Base-by-base conservation (phyloP, 2,329 filamentous ascomycete species). In the Fusarium mangiferae region DNA sequence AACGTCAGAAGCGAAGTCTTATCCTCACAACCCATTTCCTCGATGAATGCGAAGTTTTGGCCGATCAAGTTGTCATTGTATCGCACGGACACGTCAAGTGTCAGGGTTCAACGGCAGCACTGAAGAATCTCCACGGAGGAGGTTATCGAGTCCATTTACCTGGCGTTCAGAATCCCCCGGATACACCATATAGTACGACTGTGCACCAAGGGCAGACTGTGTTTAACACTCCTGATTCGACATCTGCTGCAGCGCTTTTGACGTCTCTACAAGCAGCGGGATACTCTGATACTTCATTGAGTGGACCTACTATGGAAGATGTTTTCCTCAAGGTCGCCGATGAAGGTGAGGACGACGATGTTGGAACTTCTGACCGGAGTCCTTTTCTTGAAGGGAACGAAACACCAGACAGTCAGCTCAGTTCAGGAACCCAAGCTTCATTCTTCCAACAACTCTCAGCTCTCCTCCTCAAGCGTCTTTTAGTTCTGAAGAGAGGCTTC, bases 21-120 rank as follows among this genome's bases (percentile, higher is more conserved):
- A 88, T 97, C 39, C 82, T 97, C 54, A 97, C 94, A 0, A 97
- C 94, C 0, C 94, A 97, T 81, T 97, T 96, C 79, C 86, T 97
- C 6, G 94, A 97, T 77, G 94, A 97, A 81, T 94, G 94, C 3
- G 94, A 97, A 78, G 84, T 96, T 4, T 85, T 97, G 1, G 91
- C 93, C 0, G 94, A 97, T 78, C 91, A 94, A 68, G 42, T 70
- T 3, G 33, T 57, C 3, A 65, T 70, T 2, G 13, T 70, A 17
- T 69, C 68, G 12, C 59, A 60, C 1, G 68, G 68, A 10, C 62
- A 56, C 11, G 52, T 70, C 17, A 70, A 57, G 17, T 56, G 52
- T 3, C 56, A 46, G 7, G 68, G 68, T 3, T 65, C 68, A 22
- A 59, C 66, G 3, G 68, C 62, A 2, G 68, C 51, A 6, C 6